phyloP scores from a whole-genome alignment of 192 early-diverging fungal species.

The Entomortierella parvispora region DNA sequence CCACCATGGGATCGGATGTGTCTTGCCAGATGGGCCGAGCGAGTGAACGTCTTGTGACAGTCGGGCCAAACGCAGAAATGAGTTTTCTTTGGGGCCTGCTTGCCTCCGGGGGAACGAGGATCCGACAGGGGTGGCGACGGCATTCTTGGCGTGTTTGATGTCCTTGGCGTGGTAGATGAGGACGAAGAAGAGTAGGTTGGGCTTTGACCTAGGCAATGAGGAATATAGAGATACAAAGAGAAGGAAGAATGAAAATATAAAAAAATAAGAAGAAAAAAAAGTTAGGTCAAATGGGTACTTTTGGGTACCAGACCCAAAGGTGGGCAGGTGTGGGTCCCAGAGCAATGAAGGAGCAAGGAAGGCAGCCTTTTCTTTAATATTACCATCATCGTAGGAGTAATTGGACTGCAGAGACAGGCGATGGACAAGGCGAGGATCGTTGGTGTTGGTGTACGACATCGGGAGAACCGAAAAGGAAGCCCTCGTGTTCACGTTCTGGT shows the following conservation, averaged over 20 bases:
- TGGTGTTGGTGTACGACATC: no score
- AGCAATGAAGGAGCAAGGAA: background rate
- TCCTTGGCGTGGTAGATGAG: background rate
- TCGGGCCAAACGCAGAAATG: conserved; percentile 46
- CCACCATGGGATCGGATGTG: conserved; percentile 82
- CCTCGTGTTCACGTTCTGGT: no score
- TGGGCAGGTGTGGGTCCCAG: no score
- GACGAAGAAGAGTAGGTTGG: background rate
- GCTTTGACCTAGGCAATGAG: background rate
- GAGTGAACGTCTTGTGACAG: conserved; percentile 50
- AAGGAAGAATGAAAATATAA: conserved; percentile 1
- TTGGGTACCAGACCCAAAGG: no score
- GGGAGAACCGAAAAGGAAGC: no score
- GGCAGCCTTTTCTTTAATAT: background rate
- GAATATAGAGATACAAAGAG: background rate
- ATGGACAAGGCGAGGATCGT: no score
- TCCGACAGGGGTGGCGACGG: background rate
- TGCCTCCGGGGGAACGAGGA: background rate
- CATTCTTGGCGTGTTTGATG: background rate
- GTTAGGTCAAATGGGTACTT: background rate
- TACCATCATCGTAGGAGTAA: no score
- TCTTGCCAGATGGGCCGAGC: conserved; percentile 77
- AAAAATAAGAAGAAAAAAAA: background rate
- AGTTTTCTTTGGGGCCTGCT: conserved; percentile 20
- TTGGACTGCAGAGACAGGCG: no score